Base-by-base conservation (phyloP, 768 basidiomycete species). In the Suillus tomentosus region DNA sequence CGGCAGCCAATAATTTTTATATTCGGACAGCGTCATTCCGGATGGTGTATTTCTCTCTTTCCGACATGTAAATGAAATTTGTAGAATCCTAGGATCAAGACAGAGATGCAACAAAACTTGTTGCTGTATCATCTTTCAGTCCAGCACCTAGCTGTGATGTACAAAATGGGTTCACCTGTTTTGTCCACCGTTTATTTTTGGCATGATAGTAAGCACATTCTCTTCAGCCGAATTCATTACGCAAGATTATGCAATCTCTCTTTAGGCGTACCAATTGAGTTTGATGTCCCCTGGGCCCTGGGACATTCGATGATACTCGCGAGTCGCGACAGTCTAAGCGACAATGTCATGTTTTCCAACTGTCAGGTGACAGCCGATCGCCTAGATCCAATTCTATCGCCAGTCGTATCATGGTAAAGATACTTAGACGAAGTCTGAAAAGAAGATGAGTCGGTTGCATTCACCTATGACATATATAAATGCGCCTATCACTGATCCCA, bases 401-500 rank as follows among this genome's bases (percentile, higher is more conserved):
- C 3, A 22, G 36, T 14, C 36, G n/a, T 56, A 56, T 39, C 37
- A 56, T 39, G 14, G 2, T 39, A 22, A 56, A 24, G 36, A 56
- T 56, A 37, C 36, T 37, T 37, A 24, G 22, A 39, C 22, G 37
- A 56, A 39, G 4, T 53, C 15, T 53, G 9, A 31, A 50, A 51
- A 34, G 51, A 53, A 53, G 51, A 31, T 53, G 27, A 31, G 51
- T 53, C 15, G 9, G 37, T 17, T 24, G 56, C 39, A 57, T 57
- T 40, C 9, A 19, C 14, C 22, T 40, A 37, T 37, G 36, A 37
- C 56, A 39, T 13, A n/a, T 54, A 54, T 57, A 39, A 27, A 57
- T 17, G 39, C 39, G 10, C 39, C 15, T 17, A 39, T 40, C 39
- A n/a, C 36, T 40, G 39, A 40, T 57, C 39, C 34, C 53, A 54